phyloP scores from a whole-genome alignment of 108 stramenopile genomes.

The Nitzschia inconspicua region DNA sequence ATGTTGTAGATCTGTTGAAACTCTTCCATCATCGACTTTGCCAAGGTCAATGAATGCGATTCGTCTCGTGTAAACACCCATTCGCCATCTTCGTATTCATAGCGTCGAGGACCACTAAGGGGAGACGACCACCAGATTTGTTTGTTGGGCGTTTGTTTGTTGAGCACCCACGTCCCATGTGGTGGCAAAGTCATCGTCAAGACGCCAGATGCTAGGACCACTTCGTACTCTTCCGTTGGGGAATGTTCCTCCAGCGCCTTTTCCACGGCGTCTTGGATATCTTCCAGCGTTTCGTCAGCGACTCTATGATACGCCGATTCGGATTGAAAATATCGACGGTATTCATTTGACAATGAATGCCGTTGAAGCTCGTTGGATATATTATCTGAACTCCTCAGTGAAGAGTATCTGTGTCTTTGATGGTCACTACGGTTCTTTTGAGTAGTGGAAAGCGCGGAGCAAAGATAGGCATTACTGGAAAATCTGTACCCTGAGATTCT shows the following conservation, averaged over 20 bases:
- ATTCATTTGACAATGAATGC: no score
- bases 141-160: conserved; percentile 95
- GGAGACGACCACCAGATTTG: conserved; percentile 94
- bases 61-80: conserved; percentile 77
- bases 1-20: conserved; percentile 48
- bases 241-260: conserved; percentile 61
- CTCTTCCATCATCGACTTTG: conserved; percentile 48
- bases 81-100: conserved; percentile 60
- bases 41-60: conserved; percentile 25
- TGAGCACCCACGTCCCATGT: conserved; percentile 92
- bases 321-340: conserved; percentile 40
- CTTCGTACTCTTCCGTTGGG: conserved; percentile 49
- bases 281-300: conserved; percentile 86
- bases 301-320: conserved; percentile 78
- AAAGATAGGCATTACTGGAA: not conserved
- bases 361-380: no score
- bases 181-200: conserved; percentile 69
- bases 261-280: conserved; percentile 87
- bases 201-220: conserved; percentile 68
- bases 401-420: not conserved
- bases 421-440: not conserved
- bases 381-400: no score
- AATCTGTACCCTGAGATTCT: no score
- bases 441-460: not conserved
- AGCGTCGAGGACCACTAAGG: conserved; percentile 86